Base-by-base conservation (phyloP, 192 early-diverging fungal genomes). In the Lobosporangium transversale region DNA sequence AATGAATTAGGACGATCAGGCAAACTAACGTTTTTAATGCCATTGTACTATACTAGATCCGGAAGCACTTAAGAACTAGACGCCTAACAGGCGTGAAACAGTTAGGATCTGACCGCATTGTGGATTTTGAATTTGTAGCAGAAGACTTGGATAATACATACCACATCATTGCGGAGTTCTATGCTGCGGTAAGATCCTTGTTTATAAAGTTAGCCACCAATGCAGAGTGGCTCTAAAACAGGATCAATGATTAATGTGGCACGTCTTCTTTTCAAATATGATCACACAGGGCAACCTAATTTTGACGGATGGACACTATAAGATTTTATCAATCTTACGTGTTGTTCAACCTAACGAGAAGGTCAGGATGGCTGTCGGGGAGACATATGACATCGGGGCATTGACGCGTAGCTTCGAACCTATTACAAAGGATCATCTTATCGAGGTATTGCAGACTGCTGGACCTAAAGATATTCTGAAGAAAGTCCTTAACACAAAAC, bases 261-360 rank as follows among this genome's bases (percentile, higher is more conserved):
- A 49, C 47, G n/a, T 49, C 29, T 32, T 32, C 9, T 53, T 4
- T 30, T 42, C 47, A 42, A n/a, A n/a, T n/a, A n/a, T n/a, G n/a
- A n/a, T n/a, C n/a, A n/a, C n/a, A n/a, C 66, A 91, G 91, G 97
- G 97, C 2, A 99, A 99, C 85, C 87, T 99, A 48, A 96, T 99
- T 53, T 80, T 99, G 65, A 97, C 97, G 8, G 93, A 97, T 84
- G 83, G 90, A 36, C 88, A 93, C 52, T 96, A 92, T 68, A 82
- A 76, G 18, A 98, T 97, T 33, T 59, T 99, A 54, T 81, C 94
- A 1, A 79, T 98, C 36, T 68, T 97, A 55, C 93, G 98, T 24
- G 87, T 93, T 1, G 98, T 99, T 14, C 90, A 93, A 58, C 83
- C 93, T 11, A 92, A 90, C 26, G 90, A 91, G 31, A 89, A 84